Percentiles rank a stretch among this genome's conserved stretches.
phyloP scores from a whole-genome alignment of 176 grass and related monocot species.

The Tillandsia leiboldiana region DNA sequence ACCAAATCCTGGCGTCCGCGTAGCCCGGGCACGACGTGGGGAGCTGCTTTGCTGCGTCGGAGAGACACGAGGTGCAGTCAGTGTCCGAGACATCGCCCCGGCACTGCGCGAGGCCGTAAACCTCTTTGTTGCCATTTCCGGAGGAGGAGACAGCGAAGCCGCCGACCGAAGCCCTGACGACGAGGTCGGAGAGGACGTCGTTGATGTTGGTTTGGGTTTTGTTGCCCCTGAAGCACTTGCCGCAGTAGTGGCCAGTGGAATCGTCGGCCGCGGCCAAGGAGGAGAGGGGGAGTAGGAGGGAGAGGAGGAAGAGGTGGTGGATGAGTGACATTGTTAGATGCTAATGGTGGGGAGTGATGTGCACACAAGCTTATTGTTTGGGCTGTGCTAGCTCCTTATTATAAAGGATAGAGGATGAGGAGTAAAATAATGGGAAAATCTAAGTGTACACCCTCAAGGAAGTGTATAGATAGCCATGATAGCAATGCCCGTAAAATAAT shows the following conservation, averaged over 20 bases:
- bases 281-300: conserved; percentile 28
- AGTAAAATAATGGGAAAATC: too few relatives aligned
- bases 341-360: too few relatives aligned
- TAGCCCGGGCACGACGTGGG: conserved; percentile 32
- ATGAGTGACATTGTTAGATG: not conserved
- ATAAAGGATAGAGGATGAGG: too few relatives aligned
- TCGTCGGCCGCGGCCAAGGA: conserved; percentile 27
- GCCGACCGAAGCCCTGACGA: conserved; percentile 31
- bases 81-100: conserved; percentile 43
- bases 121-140: conserved; percentile 14
- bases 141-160: conserved; percentile 45
- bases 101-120: conserved; percentile 63
- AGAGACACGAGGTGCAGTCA: conserved; percentile 47
- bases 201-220: conserved; percentile 30
- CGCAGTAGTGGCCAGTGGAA: conserved; percentile 37
- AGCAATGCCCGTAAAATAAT: too few relatives aligned
- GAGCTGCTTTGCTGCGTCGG: conserved; percentile 47
- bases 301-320: conserved; percentile 12
- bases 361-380: too few relatives aligned
- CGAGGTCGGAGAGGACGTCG: conserved; percentile 45
- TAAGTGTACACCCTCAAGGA: too few relatives aligned
- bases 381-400: too few relatives aligned
- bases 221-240: conserved; percentile 14
- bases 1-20: conserved; percentile 56
- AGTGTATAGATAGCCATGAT: too few relatives aligned